Conservation (phyloP, 2,329 filamentous ascomycete species). For the Samsoniella hepiali region DNA sequence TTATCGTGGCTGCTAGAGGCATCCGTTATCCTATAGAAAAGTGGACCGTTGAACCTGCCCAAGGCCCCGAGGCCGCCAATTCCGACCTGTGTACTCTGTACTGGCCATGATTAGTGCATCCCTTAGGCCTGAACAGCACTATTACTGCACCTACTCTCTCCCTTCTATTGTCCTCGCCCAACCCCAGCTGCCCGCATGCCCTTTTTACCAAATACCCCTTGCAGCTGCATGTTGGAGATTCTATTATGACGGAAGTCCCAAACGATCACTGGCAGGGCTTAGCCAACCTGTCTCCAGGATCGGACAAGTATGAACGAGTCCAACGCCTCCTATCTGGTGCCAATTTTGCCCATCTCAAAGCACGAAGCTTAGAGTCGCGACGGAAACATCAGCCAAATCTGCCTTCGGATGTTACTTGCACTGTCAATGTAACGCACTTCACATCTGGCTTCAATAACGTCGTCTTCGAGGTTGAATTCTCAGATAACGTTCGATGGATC, state of each 20-base stretch:
- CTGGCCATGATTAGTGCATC: too few relatives aligned
- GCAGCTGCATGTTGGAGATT: not conserved
- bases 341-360: conserved; percentile 22
- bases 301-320: conserved; percentile 23
- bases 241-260: not conserved
- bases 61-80: too few relatives aligned
- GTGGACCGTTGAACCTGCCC: too few relatives aligned
- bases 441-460: conserved; percentile 27
- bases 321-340: conserved; percentile 21
- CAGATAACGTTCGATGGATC: conserved; percentile 28
- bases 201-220: not conserved
- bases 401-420: not conserved
- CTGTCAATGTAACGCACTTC: conserved; percentile 21
- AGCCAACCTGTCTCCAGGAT: conserved; percentile 16
- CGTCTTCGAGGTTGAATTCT: conserved; percentile 28
- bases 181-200: not conserved
- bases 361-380: conserved; percentile 10
- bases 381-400: not conserved
- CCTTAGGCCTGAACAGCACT: too few relatives aligned
- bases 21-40: too few relatives aligned
- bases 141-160: too few relatives aligned
- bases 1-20: too few relatives aligned
- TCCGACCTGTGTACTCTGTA: too few relatives aligned
- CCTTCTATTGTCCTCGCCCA: too few relatives aligned
- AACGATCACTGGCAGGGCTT: conserved; percentile 20